Conservation (phyloP, 2,329 filamentous ascomycete genomes). For the Escovopsis sp. region DNA sequence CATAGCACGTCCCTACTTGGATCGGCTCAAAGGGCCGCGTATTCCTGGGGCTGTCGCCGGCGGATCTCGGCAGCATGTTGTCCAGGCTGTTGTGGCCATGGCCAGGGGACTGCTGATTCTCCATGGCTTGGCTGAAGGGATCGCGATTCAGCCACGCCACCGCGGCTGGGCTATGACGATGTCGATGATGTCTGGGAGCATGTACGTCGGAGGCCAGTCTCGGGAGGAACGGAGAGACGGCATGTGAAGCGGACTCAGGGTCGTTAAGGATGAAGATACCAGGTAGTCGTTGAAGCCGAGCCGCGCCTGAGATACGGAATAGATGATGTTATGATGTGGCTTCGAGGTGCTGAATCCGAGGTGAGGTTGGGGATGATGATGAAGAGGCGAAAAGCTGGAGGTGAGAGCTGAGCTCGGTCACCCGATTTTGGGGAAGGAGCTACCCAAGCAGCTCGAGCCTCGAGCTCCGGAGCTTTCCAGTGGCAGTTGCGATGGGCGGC, state of each 20-base stretch:
- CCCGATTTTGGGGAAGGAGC: no score
- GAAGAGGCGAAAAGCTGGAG: no score
- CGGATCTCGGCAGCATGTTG: no score
- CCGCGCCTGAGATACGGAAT: no score
- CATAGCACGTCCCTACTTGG: constrained; percentile 22
- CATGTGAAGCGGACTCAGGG: background rate
- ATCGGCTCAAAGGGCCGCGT: constrained; percentile 5
- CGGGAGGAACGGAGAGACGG: background rate
- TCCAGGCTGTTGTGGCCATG: no score
- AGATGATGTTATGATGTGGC: background rate
- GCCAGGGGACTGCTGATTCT: no score
- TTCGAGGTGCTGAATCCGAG: background rate
- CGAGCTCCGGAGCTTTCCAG: no score
- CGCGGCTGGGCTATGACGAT: constrained; percentile 1
- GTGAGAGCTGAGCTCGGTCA: no score
- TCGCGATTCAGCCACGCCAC: constrained; percentile 3
- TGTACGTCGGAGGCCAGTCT: background rate
- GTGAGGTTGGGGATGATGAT: no score
- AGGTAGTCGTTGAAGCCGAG: no score
- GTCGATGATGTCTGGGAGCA: constrained; percentile 1
- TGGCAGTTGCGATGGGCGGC: no score
- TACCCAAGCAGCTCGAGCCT: no score
- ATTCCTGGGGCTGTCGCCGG: background rate
- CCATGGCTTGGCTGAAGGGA: background rate
- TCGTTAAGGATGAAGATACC: background rate